A percentile compares a stretch with the other conserved stretches of the same genome.
Conservation (phyloP, 352 stramenopile species). For the Globisporangium middletonii region DNA sequence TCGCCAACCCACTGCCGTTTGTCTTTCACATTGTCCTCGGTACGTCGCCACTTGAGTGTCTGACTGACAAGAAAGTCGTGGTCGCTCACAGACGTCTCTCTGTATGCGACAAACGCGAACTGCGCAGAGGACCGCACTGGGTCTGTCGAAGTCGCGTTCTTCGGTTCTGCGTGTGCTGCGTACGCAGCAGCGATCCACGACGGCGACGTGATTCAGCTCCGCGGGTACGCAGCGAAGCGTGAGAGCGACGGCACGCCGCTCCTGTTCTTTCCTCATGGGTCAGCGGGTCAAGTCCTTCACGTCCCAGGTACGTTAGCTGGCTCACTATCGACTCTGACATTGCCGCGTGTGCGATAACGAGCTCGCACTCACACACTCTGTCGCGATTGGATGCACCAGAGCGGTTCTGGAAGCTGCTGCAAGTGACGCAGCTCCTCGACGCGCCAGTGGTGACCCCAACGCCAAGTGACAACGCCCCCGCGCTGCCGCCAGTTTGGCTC, state of each 20-base stretch:
- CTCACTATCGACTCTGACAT: background rate
- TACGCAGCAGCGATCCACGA: slow-evolving; percentile 49
- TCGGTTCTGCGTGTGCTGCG: slow-evolving; percentile 54
- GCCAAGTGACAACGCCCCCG: background rate
- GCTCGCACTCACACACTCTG: background rate
- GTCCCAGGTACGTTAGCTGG: slow-evolving; percentile 23
- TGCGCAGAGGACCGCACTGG: slow-evolving; percentile 33
- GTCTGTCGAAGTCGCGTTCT: slow-evolving; percentile 56
- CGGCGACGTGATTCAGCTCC: slow-evolving; percentile 52
- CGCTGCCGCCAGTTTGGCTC: slow-evolving; percentile 25
- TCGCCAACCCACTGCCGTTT: slow-evolving; percentile 54
- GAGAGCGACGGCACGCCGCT: slow-evolving; percentile 12
- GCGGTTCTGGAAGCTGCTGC: slow-evolving; percentile 52
- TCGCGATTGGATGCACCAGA: slow-evolving; percentile 16
- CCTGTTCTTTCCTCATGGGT: slow-evolving; percentile 29
- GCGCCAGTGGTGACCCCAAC: slow-evolving; percentile 5
- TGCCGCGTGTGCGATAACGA: background rate
- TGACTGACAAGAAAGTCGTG: background rate
- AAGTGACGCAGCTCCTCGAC: slow-evolving; percentile 23
- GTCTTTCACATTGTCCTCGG: slow-evolving; percentile 56
- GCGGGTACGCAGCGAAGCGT: slow-evolving; percentile 24
- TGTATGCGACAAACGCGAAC: background rate
- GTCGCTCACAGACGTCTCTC: background rate
- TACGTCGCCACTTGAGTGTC: slow-evolving; percentile 9
- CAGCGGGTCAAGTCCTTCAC: slow-evolving; percentile 24